Evolutionary conservation across 805 yeast species (phyloP).

Genomic region (Hermanozyma aechmeae): DNA sequence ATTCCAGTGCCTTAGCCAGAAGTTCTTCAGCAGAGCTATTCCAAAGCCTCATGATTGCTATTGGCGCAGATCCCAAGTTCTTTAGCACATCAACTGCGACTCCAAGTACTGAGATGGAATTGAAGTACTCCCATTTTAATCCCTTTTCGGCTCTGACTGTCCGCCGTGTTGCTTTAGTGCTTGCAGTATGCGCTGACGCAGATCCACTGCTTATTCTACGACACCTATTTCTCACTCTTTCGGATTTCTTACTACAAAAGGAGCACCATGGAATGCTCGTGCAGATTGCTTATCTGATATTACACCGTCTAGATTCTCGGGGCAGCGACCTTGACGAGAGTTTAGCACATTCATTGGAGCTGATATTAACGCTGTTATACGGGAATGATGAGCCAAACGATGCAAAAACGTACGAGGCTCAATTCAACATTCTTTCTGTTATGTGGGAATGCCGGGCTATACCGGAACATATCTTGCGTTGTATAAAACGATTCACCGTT

Average conservation of each 20-base stretch:
- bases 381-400: slow-evolving; percentile 1
- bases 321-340: not conserved
- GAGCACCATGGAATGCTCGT: slow-evolving; percentile 6
- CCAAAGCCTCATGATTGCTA: slow-evolving; percentile 1
- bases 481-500: not conserved
- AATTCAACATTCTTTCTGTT: not conserved
- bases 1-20: not conserved
- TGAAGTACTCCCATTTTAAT: slow-evolving; percentile 16
- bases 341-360: not conserved
- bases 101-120: slow-evolving; percentile 2
- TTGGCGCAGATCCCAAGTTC: slow-evolving; percentile 5
- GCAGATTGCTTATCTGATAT: slow-evolving; percentile 10
- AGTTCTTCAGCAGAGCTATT: not conserved
- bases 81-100: not conserved
- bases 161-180: slow-evolving; percentile 9
- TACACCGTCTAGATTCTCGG: slow-evolving; percentile 3
- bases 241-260: slow-evolving; percentile 21
- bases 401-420: not conserved
- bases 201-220: slow-evolving; percentile 2
- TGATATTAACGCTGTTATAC: slow-evolving; percentile 3
- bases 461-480: not conserved
- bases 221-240: slow-evolving; percentile 10
- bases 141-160: slow-evolving; percentile 8
- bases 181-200: not conserved
- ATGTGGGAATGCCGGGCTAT: not conserved